phyloP scores from a whole-genome alignment of 1,284 basidiomycete species.

The Lignosus rhinocerotis region DNA sequence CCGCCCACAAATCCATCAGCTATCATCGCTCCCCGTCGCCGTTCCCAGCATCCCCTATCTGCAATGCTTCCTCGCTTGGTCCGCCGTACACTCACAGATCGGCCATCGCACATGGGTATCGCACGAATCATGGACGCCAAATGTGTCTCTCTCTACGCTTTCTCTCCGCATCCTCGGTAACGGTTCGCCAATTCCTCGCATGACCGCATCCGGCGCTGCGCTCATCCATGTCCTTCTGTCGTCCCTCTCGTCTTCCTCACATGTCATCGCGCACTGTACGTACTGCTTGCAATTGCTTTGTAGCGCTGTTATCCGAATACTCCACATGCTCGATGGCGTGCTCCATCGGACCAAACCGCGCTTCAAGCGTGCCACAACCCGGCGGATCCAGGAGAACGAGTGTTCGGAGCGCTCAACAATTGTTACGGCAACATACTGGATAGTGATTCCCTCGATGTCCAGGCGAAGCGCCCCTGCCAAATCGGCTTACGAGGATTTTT shows the following conservation, averaged over 20 bases:
- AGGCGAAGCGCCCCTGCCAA: constrained; percentile 5
- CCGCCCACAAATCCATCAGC: constrained; percentile 13
- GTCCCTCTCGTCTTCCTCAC: constrained; percentile 1
- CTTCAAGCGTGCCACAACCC: neutral
- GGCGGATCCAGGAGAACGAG: neutral
- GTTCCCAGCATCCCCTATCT: constrained; percentile 9
- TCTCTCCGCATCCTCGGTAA: constrained; percentile 5
- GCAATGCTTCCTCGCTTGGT: constrained; percentile 2
- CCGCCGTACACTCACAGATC: constrained; percentile 5
- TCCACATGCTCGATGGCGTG: neutral
- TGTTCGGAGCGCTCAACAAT: constrained; percentile 9
- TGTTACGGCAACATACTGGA: neutral
- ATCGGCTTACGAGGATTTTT: neutral
- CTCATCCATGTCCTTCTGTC: constrained; percentile 1
- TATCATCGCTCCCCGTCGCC: constrained; percentile 3
- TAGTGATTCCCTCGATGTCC: constrained; percentile 1
- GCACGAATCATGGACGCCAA: constrained; percentile 8
- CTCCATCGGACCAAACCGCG: constrained; percentile 1
- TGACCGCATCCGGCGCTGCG: constrained; percentile 6
- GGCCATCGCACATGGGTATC: constrained; percentile 18
- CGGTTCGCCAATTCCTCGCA: constrained; percentile 18
- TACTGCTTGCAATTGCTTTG: constrained; percentile 19
- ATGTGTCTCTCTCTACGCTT: neutral
- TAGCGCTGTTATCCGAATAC: constrained; percentile 14
- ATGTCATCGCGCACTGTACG: constrained; percentile 15